Evolutionary conservation across 306 rosid genomes (phyloP).

Genomic region (Quercus engelmannii): DNA sequence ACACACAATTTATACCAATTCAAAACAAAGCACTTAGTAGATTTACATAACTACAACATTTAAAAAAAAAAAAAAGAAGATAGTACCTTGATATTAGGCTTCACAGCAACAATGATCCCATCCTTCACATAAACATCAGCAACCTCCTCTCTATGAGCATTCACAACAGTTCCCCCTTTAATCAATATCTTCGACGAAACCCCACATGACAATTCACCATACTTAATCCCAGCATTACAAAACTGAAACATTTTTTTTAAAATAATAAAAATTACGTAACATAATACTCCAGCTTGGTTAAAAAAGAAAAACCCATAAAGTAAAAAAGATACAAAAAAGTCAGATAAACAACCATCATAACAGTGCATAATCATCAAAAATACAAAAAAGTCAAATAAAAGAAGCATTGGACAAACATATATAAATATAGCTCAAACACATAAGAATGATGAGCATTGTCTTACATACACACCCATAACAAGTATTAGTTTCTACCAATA

Average conservation of each 20-base stretch:
- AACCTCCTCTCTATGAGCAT: constrained; percentile 68
- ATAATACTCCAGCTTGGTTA: background rate
- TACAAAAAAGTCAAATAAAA: too few species aligned
- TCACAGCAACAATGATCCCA: constrained; percentile 66
- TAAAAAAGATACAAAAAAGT: too few species aligned
- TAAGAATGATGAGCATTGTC: too few species aligned
- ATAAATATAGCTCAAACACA: too few species aligned
- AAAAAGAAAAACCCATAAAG: background rate
- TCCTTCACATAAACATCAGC: constrained; percentile 85
- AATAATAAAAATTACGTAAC: background rate
- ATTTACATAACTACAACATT: background rate
- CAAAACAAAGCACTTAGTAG: background rate
- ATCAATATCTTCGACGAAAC: constrained; percentile 56
- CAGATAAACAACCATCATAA: too few species aligned
- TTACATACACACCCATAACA: too few species aligned
- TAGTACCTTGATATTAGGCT: constrained; percentile 54
- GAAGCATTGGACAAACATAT: too few species aligned
- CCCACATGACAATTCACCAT: constrained; percentile 43
- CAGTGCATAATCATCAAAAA: too few species aligned
- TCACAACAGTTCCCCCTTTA: constrained; percentile 77
- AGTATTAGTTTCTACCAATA: too few species aligned
- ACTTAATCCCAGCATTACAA: constrained; percentile 63
- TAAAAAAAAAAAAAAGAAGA: background rate
- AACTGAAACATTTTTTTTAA: constrained; percentile 37
- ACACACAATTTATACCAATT: background rate